Conservation (phyloP, 2,329 filamentous ascomycete species). For the Aureobasidium subglaciale region DNA sequence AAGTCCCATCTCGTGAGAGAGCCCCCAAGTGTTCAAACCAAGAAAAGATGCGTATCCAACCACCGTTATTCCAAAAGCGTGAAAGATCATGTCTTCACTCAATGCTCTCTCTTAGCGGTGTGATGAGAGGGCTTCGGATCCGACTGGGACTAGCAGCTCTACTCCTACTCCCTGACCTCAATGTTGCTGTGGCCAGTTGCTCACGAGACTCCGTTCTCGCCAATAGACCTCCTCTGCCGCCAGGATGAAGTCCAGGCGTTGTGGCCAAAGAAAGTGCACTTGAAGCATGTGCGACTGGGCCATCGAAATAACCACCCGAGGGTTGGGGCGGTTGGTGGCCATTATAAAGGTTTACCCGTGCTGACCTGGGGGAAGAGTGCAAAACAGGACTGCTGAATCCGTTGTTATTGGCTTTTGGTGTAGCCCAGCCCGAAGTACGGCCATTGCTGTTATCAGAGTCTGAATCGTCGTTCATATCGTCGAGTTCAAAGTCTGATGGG, state of each 20-base stretch:
- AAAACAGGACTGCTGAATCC: slow-evolving; percentile 16
- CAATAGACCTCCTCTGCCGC: slow-evolving; percentile 54
- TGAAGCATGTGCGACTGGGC: not conserved
- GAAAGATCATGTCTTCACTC: not conserved
- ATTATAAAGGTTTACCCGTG: slow-evolving; percentile 26
- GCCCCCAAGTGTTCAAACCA: no score
- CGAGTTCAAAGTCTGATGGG: slow-evolving; percentile 68
- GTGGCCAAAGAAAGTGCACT: not conserved
- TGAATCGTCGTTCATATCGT: slow-evolving; percentile 38
- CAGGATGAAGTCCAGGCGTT: not conserved
- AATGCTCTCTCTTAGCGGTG: not conserved
- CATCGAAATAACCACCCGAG: not conserved
- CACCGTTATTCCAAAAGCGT: no score
- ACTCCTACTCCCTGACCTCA: slow-evolving; percentile 45
- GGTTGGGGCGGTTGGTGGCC: not conserved
- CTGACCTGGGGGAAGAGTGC: slow-evolving; percentile 8
- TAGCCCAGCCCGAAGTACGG: slow-evolving; percentile 59
- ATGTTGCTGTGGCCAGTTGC: slow-evolving; percentile 49
- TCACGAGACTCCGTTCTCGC: slow-evolving; percentile 83
- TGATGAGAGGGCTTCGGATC: slow-evolving; percentile 18
- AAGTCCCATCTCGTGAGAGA: no score
- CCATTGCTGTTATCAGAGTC: slow-evolving; percentile 42
- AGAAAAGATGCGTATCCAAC: no score
- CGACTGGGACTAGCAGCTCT: slow-evolving; percentile 39
- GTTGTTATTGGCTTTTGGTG: slow-evolving; percentile 49